A percentile compares a stretch with the other conserved stretches of the same genome.
Evolutionary conservation across 768 basidiomycete species (phyloP).

Genomic region (Lentinus brumalis): DNA sequence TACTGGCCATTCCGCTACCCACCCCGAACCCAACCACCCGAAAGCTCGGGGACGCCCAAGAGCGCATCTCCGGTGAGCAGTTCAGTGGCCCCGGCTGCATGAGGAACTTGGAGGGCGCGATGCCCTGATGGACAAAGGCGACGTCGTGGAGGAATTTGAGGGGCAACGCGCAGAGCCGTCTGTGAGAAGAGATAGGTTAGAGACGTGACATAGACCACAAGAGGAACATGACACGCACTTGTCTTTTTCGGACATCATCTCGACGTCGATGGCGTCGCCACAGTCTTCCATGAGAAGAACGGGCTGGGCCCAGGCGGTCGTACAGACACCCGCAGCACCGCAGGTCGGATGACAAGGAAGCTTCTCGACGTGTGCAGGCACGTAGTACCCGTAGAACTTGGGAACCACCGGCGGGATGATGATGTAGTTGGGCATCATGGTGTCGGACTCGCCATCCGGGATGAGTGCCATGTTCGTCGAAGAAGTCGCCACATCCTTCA

Average conservation of each 20-base stretch:
- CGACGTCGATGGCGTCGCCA: conserved; percentile 33
- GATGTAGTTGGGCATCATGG: neutral
- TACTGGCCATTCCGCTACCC: neutral
- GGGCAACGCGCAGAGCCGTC: conserved; percentile 31
- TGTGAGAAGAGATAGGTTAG: neutral
- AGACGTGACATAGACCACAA: neutral
- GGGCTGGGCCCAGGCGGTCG: conserved; percentile 27
- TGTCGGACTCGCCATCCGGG: neutral
- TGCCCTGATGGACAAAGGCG: conserved; percentile 29
- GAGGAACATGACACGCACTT: conserved; percentile 9
- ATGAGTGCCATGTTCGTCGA: neutral
- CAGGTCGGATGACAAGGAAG: neutral
- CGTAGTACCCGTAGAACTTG: conserved; percentile 40
- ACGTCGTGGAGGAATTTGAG: conserved; percentile 38
- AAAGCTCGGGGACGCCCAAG: conserved; percentile 36
- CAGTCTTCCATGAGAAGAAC: conserved; percentile 52
- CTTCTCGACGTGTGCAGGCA: conserved; percentile 16
- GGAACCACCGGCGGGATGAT: conserved; percentile 3
- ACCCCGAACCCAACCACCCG: conserved; percentile 53
- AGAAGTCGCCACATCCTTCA: no score
- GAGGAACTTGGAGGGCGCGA: conserved; percentile 38
- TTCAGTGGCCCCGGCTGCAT: conserved; percentile 45
- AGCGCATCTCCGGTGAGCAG: conserved; percentile 29
- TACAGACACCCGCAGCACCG: neutral
- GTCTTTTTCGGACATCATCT: conserved; percentile 16